Percentiles rank a stretch among this genome's conserved stretches.
These are phyloP conservation scores for Rutstroemia sp. DNA, from an alignment of 2,329 filamentous ascomycete species.

Conservation along the genomic window DNA sequence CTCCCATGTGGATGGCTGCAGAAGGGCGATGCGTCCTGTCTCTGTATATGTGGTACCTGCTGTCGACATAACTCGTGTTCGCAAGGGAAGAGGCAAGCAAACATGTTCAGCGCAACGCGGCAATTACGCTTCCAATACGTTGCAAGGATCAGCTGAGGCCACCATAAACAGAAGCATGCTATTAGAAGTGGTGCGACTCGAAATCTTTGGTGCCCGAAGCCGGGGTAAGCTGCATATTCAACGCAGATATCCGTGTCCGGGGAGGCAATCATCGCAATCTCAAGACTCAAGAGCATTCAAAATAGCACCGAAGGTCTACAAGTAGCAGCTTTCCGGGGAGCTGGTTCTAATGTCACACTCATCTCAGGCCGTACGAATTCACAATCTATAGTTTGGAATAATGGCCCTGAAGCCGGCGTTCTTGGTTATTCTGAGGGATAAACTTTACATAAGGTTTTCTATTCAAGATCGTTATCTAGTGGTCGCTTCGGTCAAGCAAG, in stretches of 20 bases:
- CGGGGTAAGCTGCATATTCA: slow-evolving; percentile 6
- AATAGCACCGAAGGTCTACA: background rate
- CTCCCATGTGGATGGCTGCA: background rate
- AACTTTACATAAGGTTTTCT: background rate
- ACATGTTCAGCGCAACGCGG: background rate
- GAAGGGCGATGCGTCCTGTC: background rate
- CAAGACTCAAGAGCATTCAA: background rate
- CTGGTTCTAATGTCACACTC: slow-evolving; percentile 2
- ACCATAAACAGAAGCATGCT: slow-evolving; percentile 4
- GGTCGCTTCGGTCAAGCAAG: background rate
- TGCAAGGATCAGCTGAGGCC: slow-evolving; percentile 2
- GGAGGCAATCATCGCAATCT: background rate
- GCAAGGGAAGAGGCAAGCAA: background rate
- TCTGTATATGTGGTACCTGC: background rate
- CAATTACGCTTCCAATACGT: background rate
- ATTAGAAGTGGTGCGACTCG: slow-evolving; percentile 7
- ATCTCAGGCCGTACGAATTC: background rate
- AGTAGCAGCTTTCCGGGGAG: slow-evolving; percentile 11
- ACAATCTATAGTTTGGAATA: background rate
- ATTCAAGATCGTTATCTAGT: background rate
- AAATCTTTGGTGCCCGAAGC: slow-evolving; percentile 1
- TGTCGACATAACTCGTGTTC: background rate
- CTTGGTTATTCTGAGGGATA: background rate
- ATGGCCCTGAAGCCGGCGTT: background rate
- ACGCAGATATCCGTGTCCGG: slow-evolving; percentile 7